Conservation (phyloP, 2,329 filamentous ascomycete genomes). For the Mycosphaerella arachidis region DNA sequence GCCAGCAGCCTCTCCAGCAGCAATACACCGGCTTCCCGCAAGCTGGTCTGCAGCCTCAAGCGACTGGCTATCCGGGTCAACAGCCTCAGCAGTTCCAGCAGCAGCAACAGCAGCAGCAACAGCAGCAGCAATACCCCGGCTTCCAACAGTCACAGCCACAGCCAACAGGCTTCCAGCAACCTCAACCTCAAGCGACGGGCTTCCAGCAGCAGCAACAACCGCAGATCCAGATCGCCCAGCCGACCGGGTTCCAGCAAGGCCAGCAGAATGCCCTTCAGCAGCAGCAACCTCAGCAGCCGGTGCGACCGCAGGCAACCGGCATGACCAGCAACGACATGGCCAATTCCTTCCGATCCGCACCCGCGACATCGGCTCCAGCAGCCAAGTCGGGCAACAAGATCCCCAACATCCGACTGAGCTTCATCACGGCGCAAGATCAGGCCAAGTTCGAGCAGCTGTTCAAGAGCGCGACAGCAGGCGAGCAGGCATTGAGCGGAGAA, state of each 20-base stretch:
- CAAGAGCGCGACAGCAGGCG: constrained; percentile 85
- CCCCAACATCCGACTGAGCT: constrained; percentile 88
- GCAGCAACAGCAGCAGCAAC: constrained; percentile 23
- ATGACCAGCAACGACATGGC: constrained; percentile 63
- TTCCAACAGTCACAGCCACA: constrained; percentile 48
- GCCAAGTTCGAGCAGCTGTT: constrained; percentile 96
- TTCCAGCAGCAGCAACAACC: constrained; percentile 41
- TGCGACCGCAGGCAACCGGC: constrained; percentile 52
- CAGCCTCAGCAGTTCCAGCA: constrained; percentile 31
- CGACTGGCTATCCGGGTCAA: constrained; percentile 32
- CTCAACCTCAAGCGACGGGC: constrained; percentile 45
- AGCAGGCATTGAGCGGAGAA: constrained; percentile 80
- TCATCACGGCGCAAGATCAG: constrained; percentile 92
- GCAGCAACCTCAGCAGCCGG: constrained; percentile 43
- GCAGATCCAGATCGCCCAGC: constrained; percentile 23
- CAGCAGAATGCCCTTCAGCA: constrained; percentile 37
- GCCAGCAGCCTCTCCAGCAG: constrained; percentile 53
- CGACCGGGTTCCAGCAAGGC: constrained; percentile 2
- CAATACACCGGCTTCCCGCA: constrained; percentile 64
- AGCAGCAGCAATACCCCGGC: constrained; percentile 29
- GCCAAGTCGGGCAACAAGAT: constrained; percentile 70
- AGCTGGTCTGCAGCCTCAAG: constrained; percentile 34
- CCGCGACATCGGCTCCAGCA: constrained; percentile 55
- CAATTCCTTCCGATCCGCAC: constrained; percentile 56
- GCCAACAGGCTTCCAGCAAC: constrained; percentile 35